phyloP scores from a whole-genome alignment of 768 basidiomycete genomes.

The Phylloporus sp. region DNA sequence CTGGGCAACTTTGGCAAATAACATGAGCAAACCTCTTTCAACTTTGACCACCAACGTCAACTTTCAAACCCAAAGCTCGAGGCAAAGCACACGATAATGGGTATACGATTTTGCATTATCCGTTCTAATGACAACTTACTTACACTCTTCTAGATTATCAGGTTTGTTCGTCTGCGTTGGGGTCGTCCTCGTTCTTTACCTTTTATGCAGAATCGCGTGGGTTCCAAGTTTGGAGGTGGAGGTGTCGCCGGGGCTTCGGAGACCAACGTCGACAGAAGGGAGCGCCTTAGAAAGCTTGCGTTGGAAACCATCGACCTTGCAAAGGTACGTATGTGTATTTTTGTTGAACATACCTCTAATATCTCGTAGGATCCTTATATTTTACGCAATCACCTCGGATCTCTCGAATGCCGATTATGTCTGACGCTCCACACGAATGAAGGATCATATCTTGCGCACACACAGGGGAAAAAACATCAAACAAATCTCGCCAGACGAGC shows the following conservation, averaged over 20 bases:
- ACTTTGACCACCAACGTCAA: constrained; percentile 9
- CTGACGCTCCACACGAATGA: constrained; percentile 99
- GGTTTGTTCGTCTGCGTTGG: constrained; percentile 34
- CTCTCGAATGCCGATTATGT: constrained; percentile 96
- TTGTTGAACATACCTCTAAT: constrained; percentile 5
- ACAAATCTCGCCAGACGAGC: constrained; percentile 96
- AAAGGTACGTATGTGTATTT: constrained; percentile 51
- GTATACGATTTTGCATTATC: constrained; percentile 18
- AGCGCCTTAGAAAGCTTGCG: constrained; percentile 91
- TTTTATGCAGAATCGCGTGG: constrained; percentile 77
- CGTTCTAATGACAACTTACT: constrained; percentile 2
- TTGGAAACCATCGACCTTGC: constrained; percentile 97
- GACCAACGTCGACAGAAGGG: constrained; percentile 91
- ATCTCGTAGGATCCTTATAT: constrained; percentile 86
- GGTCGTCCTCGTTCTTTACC: not conserved
- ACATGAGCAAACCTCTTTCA: not conserved
- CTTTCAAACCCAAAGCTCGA: not conserved
- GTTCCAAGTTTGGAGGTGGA: constrained; percentile 93
- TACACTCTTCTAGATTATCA: constrained; percentile 52
- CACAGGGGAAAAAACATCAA: constrained; percentile 99
- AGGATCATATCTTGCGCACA: constrained; percentile 97
- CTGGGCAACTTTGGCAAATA: constrained; percentile 11
- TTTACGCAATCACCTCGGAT: constrained; percentile 96
- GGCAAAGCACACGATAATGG: constrained; percentile 21
- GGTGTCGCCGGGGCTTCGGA: constrained; percentile 95